Conservation (phyloP, 2,329 filamentous ascomycete genomes). For the Penicillium corylophilum region DNA sequence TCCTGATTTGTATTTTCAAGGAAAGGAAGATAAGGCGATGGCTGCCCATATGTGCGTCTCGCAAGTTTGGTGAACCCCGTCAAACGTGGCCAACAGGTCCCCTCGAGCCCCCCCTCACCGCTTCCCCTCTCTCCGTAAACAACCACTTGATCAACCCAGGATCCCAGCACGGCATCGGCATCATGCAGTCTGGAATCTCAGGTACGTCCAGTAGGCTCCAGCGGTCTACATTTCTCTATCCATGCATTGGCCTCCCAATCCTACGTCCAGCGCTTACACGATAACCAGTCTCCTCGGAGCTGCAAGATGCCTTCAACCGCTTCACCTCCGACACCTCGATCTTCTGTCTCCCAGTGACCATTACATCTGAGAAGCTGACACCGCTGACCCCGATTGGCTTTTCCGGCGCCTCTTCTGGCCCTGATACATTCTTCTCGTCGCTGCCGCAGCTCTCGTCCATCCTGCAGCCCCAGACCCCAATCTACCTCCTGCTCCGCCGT, state of each 20-base stretch:
- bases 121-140: slow-evolving; percentile 24
- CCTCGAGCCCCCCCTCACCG: slow-evolving; percentile 27
- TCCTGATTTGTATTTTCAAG: neutral
- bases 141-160: slow-evolving; percentile 10
- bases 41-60: neutral
- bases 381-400: slow-evolving; percentile 43
- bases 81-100: neutral
- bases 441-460: slow-evolving; percentile 51
- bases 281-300: slow-evolving; percentile 44
- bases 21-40: neutral
- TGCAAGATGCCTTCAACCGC: slow-evolving; percentile 47
- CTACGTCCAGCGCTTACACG: slow-evolving; percentile 1
- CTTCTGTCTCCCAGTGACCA: slow-evolving; percentile 50
- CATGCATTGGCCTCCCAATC: slow-evolving; percentile 4
- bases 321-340: slow-evolving; percentile 42
- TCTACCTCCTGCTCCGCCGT: slow-evolving; percentile 62
- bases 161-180: slow-evolving; percentile 12
- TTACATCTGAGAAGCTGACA: slow-evolving; percentile 44
- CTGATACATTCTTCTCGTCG: slow-evolving; percentile 51
- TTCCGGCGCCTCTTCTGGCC: slow-evolving; percentile 35
- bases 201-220: slow-evolving; percentile 29
- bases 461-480: slow-evolving; percentile 55
- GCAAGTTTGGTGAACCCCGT: neutral
- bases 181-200: slow-evolving; percentile 52
- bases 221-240: neutral